Base-by-base conservation (phyloP, 345 rosid genomes). In the Lumnitzera racemosa region DNA sequence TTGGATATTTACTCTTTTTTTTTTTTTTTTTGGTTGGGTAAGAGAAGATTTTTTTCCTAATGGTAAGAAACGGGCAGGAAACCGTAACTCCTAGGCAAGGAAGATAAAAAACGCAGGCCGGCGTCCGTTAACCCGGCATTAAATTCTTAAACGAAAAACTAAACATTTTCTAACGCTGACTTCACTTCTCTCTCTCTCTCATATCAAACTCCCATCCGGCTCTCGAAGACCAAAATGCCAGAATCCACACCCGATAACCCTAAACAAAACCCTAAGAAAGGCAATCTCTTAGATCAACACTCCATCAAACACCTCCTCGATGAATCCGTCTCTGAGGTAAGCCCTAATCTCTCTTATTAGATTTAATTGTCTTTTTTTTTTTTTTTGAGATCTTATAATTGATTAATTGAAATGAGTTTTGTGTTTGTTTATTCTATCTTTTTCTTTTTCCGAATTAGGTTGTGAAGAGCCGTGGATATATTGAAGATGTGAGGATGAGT, bases 251-350 rank as follows among this genome's bases (percentile, higher is more conserved):
- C 70, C 29, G 98, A 82, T 64, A 82, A 61, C 66, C 81, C 79
- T 24, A 94, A 85, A 85, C 88, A 90, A 73, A 82, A 61, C 66
- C 81, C 79, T 24, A 94, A 85, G 87, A 90, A 90, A 73, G 81
- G 90, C 47, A 95, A 90, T 78, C 89, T 95, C 27, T 66, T 90
- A 54, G 99, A 95, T 78, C 99, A 90, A 73, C 70, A 88, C 81
- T 88, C 97, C 43, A 83, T 95, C 82, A 95, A 95, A 72, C 92
- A 95, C 80, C 59, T 81, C 62, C 97, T 90, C 51, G 99, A 95
- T 63, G 99, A 95, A 74, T 79, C 92, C 59, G 92, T 82, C 66
- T 73, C 96, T 17, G 96, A 90, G 83, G 99, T 94, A 72, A 59
- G 11, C 2, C 50, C 17, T 14, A 16, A 24, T 11, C 11, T 1